phyloP scores from a whole-genome alignment of 129 eudicot species.

The Tagetes erecta region DNA sequence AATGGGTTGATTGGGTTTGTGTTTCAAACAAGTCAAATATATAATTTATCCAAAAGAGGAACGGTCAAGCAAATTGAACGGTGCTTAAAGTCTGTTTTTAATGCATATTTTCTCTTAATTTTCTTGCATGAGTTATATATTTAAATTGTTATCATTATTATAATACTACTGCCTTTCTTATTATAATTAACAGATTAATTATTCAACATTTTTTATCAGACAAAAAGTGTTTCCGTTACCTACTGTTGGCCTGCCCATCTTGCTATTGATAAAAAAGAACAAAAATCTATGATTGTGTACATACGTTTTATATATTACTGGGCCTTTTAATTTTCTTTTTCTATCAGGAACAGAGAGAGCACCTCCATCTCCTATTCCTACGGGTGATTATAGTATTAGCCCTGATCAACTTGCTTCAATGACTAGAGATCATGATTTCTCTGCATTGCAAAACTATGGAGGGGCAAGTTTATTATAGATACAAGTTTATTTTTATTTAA shows the following conservation, averaged over 20 bases:
- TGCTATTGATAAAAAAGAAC: background rate
- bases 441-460: slow-evolving; percentile 63
- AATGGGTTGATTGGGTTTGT: background rate
- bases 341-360: slow-evolving; percentile 42
- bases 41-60: background rate
- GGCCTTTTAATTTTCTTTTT: slow-evolving; percentile 8
- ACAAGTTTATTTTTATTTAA: background rate
- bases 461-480: slow-evolving; percentile 58
- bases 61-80: background rate
- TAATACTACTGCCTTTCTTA: background rate
- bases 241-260: background rate
- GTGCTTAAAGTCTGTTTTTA: background rate
- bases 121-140: background rate
- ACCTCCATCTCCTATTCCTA: slow-evolving; percentile 43
- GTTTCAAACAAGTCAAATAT: background rate
- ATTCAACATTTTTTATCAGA: background rate
- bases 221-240: background rate
- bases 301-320: background rate
- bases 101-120: background rate
- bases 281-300: background rate
- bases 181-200: background rate
- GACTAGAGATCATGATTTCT: slow-evolving; percentile 72
- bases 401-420: slow-evolving; percentile 68
- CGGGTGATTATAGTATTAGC: slow-evolving; percentile 54
- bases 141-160: background rate